Conservation (phyloP, 345 rosid genomes). For the Camelina hispida region DNA sequence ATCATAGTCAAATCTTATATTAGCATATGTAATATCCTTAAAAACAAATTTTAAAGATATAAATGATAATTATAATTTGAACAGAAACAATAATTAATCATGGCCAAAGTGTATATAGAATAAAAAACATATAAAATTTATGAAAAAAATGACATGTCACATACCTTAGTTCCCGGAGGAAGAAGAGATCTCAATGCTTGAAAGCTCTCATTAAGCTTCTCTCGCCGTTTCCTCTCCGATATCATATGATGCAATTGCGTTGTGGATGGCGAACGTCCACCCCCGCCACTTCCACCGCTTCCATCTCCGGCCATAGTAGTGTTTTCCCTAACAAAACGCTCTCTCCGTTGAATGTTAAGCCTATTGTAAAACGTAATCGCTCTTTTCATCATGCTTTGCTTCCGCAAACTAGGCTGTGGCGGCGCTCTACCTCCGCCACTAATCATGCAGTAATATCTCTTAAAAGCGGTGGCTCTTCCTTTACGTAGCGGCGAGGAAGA, state of each 20-base stretch:
- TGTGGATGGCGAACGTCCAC: conserved; percentile 38
- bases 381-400: conserved; percentile 60
- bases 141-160: background rate
- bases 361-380: conserved; percentile 53
- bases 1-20: background rate
- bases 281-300: conserved; percentile 43
- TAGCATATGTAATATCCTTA: background rate
- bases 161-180: conserved; percentile 84
- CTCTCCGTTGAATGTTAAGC: conserved; percentile 49
- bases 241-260: conserved; percentile 89
- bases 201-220: conserved; percentile 87
- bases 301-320: background rate
- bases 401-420: conserved; percentile 5
- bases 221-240: conserved; percentile 86
- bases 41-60: too few relatives aligned
- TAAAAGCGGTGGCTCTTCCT: conserved; percentile 39
- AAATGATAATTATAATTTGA: background rate
- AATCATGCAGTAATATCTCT: conserved; percentile 22
- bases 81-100: background rate
- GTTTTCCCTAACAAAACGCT: conserved; percentile 40
- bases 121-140: background rate
- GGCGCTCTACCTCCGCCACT: conserved; percentile 6
- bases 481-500: conserved; percentile 49
- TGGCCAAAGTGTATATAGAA: background rate
- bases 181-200: conserved; percentile 70